Evolutionary conservation across 768 basidiomycete genomes (phyloP).

Genomic region (Mycena pura): DNA sequence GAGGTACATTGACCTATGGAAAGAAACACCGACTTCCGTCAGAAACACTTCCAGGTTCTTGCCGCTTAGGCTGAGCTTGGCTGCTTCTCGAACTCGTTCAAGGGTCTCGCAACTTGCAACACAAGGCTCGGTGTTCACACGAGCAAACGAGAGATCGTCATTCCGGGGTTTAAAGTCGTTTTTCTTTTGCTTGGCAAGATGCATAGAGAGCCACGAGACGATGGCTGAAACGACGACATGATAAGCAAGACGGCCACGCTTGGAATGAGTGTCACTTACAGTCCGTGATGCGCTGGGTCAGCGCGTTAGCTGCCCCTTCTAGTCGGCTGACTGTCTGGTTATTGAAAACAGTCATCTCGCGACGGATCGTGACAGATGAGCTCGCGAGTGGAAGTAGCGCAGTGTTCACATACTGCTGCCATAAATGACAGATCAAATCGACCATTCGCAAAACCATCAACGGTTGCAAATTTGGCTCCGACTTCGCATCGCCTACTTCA

Average conservation of each 20-base stretch:
- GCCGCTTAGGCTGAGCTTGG: conserved; percentile 80
- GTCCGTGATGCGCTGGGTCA: conserved; percentile 85
- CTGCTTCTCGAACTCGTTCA: conserved; percentile 80
- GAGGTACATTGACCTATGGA: conserved; percentile 73
- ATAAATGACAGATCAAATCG: conserved; percentile 92
- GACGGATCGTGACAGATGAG: conserved; percentile 83
- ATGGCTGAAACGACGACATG: conserved; percentile 53
- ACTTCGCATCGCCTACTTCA: conserved; percentile 75
- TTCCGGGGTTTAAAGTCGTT: conserved; percentile 97
- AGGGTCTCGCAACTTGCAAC: conserved; percentile 83
- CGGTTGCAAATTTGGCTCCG: conserved; percentile 79
- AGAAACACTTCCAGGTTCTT: conserved; percentile 94
- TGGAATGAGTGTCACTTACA: conserved; percentile 51
- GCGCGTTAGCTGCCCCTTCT: conserved; percentile 80
- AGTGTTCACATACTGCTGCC: conserved; percentile 95
- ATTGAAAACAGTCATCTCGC: conserved; percentile 94
- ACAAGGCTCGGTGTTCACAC: conserved; percentile 95
- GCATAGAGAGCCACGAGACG: conserved; percentile 73
- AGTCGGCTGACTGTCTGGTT: conserved; percentile 85
- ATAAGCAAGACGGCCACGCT: background rate
- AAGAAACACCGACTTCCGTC: conserved; percentile 91
- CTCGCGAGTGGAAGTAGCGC: conserved; percentile 88
- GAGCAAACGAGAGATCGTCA: conserved; percentile 93
- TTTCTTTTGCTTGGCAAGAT: conserved; percentile 92
- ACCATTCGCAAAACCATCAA: conserved; percentile 70